Evolutionary conservation across 306 rosid species (phyloP), one percentile per base, ranked within the genome.

Genomic region (Myrica gale): DNA sequence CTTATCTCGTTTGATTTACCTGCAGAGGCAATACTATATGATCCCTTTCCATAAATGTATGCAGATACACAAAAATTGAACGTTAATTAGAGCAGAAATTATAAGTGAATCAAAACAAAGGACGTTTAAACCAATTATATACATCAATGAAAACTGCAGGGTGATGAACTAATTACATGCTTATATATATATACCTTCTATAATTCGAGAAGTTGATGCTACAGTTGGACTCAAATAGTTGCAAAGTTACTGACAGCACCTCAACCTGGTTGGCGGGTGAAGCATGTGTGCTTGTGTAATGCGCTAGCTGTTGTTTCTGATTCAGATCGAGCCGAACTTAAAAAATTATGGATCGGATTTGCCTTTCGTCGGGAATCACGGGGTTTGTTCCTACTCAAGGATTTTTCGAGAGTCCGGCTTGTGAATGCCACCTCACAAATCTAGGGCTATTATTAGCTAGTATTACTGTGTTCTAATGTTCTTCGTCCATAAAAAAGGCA

Each of bases 331-430:
- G 83, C 75, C 5, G 10, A 48, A 11, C 80, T 67, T 67, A 15
- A 74, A 45, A 57, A 78, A 66, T 61, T 76, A 60, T 75, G 80
- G 81, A 76, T 78, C 68, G 81, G 78, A 51, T 82, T 78, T 72
- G 60, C 51, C 78, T 82, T 77, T 68, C 83, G 50, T 81, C 87
- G 88, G 80, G 92, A 87, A 87, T 91, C 92, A 86, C 97, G 97
- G 92, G 90, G 63, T 71, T 80, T 83, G 87, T 79, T 89, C 80
- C 85, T 77, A 81, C 86, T 56, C 62, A 37, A 47, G 52, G 50
- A 66, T 41, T 66, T 42, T 82, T 77, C 60, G 57, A 73, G 76
- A 70, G 69, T 72, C 80, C 74, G 71, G 60, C 73, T 46, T 72
- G 13, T 32, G 9, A 60, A 26, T 63, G 48, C 57, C 68, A 47